Evolutionary conservation across 225 moss, liverwort and hornwort genomes (phyloP), one percentile per base, ranked within the genome.

Genomic region (Rhytidiadelphus loreus): DNA sequence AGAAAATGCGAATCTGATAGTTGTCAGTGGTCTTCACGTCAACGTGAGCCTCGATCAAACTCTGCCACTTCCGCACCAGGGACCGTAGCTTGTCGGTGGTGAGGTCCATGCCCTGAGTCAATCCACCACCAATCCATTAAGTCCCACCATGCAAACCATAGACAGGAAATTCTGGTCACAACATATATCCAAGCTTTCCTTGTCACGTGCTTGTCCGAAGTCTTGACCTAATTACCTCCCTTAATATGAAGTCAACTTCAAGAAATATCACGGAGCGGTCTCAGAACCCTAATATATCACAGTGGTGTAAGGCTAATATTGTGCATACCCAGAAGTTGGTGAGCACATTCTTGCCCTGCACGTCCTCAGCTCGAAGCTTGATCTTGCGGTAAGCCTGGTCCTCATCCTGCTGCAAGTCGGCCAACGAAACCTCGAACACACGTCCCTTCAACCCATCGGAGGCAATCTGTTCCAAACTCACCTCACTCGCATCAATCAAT

Each of bases 271-370:
- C 32, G 50, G 15, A 63, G 37, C 23, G 50, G 48, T 58, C 58
- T 28, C 28, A 35, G 25, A 82, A 82, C 64, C 48, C 64, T 50
- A 35, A 64, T 50, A 37, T 12, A 64, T 82, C 25, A 35, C 48
- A 50, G 64, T 35, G 33, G 35, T 48, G 37, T 11, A 48, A 64
- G 17, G 33, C 32, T 82, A 77, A 91, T 89, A 80, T 91, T 91
- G 50, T 93, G 91, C 56, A 94, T 89, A 94, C 95, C 95, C 96
- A 97, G 90, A 97, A 96, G 87, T 96, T 96, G 59, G 97, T 97
- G 56, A 97, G 92, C 59, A 96, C 96, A 79, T 96, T 96, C 92
- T 94, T 81, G 41, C 80, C 80, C 41, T 80, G 80, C 58, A 80
- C 80, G 29, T 80, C 80, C 80, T 80, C 80, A 29, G 80, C 80